Conservation (phyloP, 2,329 filamentous ascomycete genomes). For the Nemania sp. region DNA sequence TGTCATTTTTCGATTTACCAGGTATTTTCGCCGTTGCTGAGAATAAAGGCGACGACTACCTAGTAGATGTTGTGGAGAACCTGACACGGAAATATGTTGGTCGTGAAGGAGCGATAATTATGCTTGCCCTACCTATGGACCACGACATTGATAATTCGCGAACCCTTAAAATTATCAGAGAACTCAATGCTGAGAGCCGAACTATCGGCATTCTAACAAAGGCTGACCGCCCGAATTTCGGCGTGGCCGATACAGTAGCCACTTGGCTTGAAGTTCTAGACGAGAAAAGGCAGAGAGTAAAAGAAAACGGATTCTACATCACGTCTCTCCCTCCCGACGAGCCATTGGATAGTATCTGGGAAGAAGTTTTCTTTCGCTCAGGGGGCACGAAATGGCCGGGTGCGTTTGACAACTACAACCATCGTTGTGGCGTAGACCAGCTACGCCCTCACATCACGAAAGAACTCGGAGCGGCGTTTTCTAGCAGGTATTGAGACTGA, state of each 20-base stretch:
- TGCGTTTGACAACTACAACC: conserved; percentile 57
- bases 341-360: conserved; percentile 60
- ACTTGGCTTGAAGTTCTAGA: conserved; percentile 70
- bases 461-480: conserved; percentile 63
- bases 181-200: conserved; percentile 65
- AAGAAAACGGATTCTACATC: conserved; percentile 78
- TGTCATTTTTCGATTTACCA: conserved; percentile 86
- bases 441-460: conserved; percentile 64
- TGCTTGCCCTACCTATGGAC: conserved; percentile 81
- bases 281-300: conserved; percentile 69
- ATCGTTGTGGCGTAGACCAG: conserved; percentile 64
- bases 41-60: conserved; percentile 69
- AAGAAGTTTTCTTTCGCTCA: conserved; percentile 53
- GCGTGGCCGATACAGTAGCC: conserved; percentile 57
- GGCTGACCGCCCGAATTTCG: conserved; percentile 73
- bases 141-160: conserved; percentile 79
- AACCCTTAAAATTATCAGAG: conserved; percentile 71
- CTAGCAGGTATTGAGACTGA: conserved; percentile 47
- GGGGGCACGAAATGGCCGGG: conserved; percentile 56
- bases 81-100: conserved; percentile 75
- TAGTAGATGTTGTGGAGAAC: conserved; percentile 77
- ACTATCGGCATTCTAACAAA: conserved; percentile 84
- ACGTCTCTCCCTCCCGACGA: conserved; percentile 73
- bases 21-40: conserved; percentile 79
- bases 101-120: conserved; percentile 76